These are phyloP conservation scores for Purshia tridentata DNA, from an alignment of 306 rosid species.

Conservation along the genomic window DNA sequence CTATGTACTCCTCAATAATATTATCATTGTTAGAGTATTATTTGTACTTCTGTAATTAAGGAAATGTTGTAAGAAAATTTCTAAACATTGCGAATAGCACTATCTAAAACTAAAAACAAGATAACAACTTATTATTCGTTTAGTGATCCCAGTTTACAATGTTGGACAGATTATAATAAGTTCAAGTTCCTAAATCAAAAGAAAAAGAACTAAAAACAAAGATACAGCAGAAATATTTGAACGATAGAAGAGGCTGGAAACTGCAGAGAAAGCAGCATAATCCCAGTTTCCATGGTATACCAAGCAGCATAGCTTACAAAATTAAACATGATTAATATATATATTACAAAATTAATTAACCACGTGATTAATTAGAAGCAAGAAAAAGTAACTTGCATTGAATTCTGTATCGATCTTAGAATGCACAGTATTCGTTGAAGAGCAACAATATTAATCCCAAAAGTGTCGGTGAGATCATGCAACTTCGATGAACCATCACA, in stretches of 20 bases:
- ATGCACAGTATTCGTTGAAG: background rate
- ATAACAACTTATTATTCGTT: too few relatives aligned
- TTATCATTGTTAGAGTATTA: too few relatives aligned
- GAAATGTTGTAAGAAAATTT: too few relatives aligned
- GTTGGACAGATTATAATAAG: too few relatives aligned
- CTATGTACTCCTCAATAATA: too few relatives aligned
- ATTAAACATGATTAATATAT: too few relatives aligned
- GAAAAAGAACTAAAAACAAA: background rate
- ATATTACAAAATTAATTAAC: too few relatives aligned
- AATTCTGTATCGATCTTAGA: background rate
- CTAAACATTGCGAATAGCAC: too few relatives aligned
- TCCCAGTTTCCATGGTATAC: background rate
- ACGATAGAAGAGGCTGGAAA: background rate
- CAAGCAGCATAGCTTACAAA: background rate
- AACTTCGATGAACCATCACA: background rate
- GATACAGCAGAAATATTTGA: conserved; percentile 15
- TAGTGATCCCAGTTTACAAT: too few relatives aligned
- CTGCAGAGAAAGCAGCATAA: background rate
- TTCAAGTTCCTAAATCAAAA: too few relatives aligned
- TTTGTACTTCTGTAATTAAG: too few relatives aligned
- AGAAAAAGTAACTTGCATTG: background rate
- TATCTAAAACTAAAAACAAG: too few relatives aligned
- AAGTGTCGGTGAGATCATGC: conserved; percentile 14
- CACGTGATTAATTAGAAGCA: background rate
- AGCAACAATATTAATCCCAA: background rate